phyloP scores from a whole-genome alignment of 176 grass and related monocot genomes.

The Lolium multiflorum region DNA sequence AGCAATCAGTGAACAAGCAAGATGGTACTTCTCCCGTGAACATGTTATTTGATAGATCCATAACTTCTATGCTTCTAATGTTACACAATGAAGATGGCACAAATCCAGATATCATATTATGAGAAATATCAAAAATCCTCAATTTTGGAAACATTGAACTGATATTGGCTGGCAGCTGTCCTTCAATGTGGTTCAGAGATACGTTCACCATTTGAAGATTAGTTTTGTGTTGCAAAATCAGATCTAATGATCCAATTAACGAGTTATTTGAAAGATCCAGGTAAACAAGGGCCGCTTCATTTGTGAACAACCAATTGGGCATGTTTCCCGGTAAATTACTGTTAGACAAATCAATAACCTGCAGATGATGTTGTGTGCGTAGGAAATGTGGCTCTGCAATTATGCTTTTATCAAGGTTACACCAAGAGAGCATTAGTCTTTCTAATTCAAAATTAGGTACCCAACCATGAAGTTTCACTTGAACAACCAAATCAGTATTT shows the following conservation, averaged over 20 bases:
- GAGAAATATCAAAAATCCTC: not conserved
- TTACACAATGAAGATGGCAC: constrained; percentile 19
- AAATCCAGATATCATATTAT: constrained; percentile 23
- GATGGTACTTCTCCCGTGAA: constrained; percentile 43
- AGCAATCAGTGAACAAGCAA: constrained; percentile 19
- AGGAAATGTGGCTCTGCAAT: constrained; percentile 42
- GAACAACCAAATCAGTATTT: constrained; percentile 34
- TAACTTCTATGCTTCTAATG: not conserved
- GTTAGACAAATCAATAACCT: constrained; percentile 40
- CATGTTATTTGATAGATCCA: constrained; percentile 47
- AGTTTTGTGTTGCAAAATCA: not conserved
- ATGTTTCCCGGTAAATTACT: constrained; percentile 39
- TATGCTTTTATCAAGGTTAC: constrained; percentile 24
- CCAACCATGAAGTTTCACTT: constrained; percentile 10
- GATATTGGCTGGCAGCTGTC: constrained; percentile 38
- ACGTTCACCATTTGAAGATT: not conserved
- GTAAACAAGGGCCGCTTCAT: not conserved
- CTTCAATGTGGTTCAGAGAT: constrained; percentile 34
- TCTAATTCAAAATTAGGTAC: constrained; percentile 36
- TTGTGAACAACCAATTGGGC: constrained; percentile 46
- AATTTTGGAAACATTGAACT: constrained; percentile 34
- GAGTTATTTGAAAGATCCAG: constrained; percentile 45
- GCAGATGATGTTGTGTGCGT: constrained; percentile 21
- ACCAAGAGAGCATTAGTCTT: constrained; percentile 10
- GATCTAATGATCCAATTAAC: constrained; percentile 23